Base-by-base conservation (phyloP, 23 red algal species). In the Gracilaria vermiculophylla region DNA sequence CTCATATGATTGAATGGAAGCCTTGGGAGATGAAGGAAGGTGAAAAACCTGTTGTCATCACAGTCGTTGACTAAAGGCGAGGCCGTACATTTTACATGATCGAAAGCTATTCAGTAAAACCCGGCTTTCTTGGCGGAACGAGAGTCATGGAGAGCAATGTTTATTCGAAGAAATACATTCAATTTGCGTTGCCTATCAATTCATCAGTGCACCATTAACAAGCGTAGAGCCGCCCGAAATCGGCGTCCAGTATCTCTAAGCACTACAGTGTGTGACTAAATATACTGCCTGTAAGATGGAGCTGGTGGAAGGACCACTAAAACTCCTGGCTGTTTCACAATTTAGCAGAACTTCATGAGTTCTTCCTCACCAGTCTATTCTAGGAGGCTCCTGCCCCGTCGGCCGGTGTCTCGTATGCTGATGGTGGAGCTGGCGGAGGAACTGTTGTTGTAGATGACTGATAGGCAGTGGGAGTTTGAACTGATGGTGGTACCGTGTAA, bases 1-100 rank as follows among this genome's bases (percentile, higher is more conserved):
- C 94, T 3, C 79, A 73, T 56, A 88, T 96, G 81, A 45, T 76
- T 16, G 67, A 96, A 45, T 91, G 86, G 86, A 89, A 88, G 55
- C 85, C 89, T 0, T 96, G 94, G 94, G 86, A 96, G 65, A 69
- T 76, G 71, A 55, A 85, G 17, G 54, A 80, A 16, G 79, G 76
- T 5, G 61, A 75, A 11, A 56, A 80, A 67, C 66, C 77, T 27
- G 80, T 83, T 5, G 84, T 91, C 33, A 89, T 96, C 29, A 80
- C 80, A 64, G 75, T 96, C 34, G 62, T 96, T 7, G 94, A 96
- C 43, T 96, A 54, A 85, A 73, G 3, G 37, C 20, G 42, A 29
- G 20, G 31, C 25, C 15, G 23, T 25, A 9, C 15, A 37, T 4
- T 47, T 48, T 19, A 44, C 27, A 42, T 8, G 21, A 29, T 61